Evolutionary conservation across 1,139 yeast species (phyloP), one percentile per base, ranked within the genome.

Genomic region (Geotrichum candidum): DNA sequence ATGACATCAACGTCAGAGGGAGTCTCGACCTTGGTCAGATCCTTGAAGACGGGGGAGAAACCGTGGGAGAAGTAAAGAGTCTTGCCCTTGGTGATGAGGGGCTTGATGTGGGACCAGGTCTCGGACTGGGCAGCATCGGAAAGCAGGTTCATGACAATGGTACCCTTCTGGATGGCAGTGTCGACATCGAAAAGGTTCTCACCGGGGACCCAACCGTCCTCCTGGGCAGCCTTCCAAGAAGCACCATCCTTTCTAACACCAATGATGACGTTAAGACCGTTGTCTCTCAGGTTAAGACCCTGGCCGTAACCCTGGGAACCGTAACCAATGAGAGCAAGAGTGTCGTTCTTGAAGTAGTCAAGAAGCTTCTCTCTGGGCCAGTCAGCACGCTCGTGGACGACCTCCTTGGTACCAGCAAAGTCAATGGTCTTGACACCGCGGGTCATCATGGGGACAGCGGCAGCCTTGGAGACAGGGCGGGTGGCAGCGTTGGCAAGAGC

Each of bases 271-370:
- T 94, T 94, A 75, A 94, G 80, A 78, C 99, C 99, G 75, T 94
- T 92, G 84, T 94, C 99, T 83, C 99, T 90, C 83, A 94, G 82
- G 91, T 94, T 94, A 74, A 94, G 87, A 81, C 97, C 98, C 84
- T 94, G 99, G 77, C 99, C 99, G 84, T 94, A 94, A 82, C 99
- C 99, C 84, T 94, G 99, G 71, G 99, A 94, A 76, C 99, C 99
- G 86, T 94, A 94, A 80, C 99, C 99, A 72, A 94, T 92, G 76
- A 94, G 82, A 70, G 99, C 98, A 76, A 94, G 82, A 67, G 99
- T 94, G 79, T 94, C 99, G 80, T 92, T 82, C 85, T 94, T 92
- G 90, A 94, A 94, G 85, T 91, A 94, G 75, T 91, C 95, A 70
- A 87, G 84, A 74, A 94, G 84, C 83, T 88, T 94, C 82, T 94